phyloP scores from a whole-genome alignment of 2,329 filamentous ascomycete genomes.

The Botrytis tulipae region DNA sequence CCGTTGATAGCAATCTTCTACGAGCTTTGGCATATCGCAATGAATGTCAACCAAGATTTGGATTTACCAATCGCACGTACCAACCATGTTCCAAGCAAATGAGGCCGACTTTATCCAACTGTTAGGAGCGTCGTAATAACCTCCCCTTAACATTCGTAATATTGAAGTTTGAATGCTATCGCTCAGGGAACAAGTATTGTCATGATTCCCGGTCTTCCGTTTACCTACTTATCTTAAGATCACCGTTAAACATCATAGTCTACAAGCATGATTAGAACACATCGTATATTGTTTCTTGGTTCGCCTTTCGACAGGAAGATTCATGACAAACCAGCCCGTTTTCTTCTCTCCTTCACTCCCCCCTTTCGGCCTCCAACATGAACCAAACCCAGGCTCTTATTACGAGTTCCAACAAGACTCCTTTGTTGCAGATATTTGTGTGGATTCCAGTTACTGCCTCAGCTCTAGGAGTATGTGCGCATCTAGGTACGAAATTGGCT shows the following conservation, averaged over 20 bases:
- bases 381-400: background rate
- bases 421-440: constrained; percentile 12
- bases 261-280: background rate
- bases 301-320: background rate
- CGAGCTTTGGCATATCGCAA: background rate
- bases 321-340: background rate
- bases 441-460: constrained; percentile 3
- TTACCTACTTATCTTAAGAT: background rate
- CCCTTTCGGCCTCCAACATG: background rate
- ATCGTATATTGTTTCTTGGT: background rate
- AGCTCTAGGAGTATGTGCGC: background rate
- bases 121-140: background rate
- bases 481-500: background rate
- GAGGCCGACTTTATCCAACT: background rate
- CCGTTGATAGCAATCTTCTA: background rate
- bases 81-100: background rate
- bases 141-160: background rate
- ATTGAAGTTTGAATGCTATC: background rate
- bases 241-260: background rate
- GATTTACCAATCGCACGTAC: background rate
- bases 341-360: background rate
- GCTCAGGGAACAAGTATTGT: background rate
- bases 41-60: background rate
- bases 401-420: constrained; percentile 8
- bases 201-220: background rate